Base-by-base conservation (phyloP, 1,284 basidiomycete species). In the Marasmius tenuissimus region DNA sequence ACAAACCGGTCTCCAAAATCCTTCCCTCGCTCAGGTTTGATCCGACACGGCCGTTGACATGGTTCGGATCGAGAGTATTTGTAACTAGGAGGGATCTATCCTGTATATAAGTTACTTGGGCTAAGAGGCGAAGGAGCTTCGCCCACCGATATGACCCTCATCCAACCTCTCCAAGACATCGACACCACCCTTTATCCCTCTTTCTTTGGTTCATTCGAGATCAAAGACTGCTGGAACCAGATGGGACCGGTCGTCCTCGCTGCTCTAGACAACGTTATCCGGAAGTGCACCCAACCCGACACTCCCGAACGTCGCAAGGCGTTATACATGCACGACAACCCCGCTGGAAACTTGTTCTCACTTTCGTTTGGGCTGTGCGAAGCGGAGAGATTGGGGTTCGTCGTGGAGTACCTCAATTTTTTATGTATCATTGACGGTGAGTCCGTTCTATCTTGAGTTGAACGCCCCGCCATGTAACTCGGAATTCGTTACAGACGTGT, bases 351-450 rank as follows among this genome's bases (percentile, higher is more conserved):
- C 54, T 61, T 67, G 22, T 70, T 68, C 50, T 63, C 63, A 0
- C 52, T 69, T 16, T 68, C 65, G 40, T 61, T 67, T 39, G 37
- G 48, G 16, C 60, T 65, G 53, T 65, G 66, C 40, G 64, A 70
- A 47, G 62, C 64, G 37, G 63, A 65, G 37, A 67, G 66, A 38
- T 57, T 69, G 34, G 59, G 63, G 48, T 64, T 62, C 58, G 66
- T 66, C n/a, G 66, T 67, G 27, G 63, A 69, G 56, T 60, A 64
- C 22, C 57, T 69, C 38, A 66, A 69, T 48, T 61, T 67, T 58
- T 61, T 68, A 50, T 68, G 68, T 62, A 68, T 68, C 39, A 64
- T 69, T 54, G 68, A 69, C 52, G 66, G 68, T 67, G 34, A 27
- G 63, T 52, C 47, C 39, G 10, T 22, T 45, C 39, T 20, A 45